Conservation (phyloP, 106 monocot species). For the Acorus calamus region DNA sequence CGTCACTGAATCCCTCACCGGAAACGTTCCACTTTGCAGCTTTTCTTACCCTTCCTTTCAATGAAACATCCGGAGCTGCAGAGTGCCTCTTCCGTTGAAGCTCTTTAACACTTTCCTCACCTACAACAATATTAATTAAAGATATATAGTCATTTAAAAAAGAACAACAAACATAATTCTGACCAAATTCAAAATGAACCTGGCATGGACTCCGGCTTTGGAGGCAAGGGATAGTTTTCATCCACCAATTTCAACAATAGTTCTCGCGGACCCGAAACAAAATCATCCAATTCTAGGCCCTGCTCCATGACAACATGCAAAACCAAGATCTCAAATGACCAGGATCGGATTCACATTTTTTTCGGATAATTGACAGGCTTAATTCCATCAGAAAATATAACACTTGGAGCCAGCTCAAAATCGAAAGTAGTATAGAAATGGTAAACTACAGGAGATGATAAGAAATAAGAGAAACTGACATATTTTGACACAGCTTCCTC, state of each 20-base stretch:
- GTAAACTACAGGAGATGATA: no score
- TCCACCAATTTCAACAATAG: constrained; percentile 87
- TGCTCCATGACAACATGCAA: constrained; percentile 15
- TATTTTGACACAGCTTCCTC: constrained; percentile 98
- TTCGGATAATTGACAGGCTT: no score
- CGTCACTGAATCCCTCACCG: constrained; percentile 44
- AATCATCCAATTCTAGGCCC: constrained; percentile 92
- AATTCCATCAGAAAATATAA: no score
- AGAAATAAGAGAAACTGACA: constrained; percentile 26
- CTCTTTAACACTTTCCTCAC: constrained; percentile 66
- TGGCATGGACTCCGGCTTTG: constrained; percentile 46
- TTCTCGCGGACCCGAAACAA: constrained; percentile 91
- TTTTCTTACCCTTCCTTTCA: constrained; percentile 67
- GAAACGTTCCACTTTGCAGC: constrained; percentile 47
- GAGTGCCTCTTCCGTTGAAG: constrained; percentile 72
- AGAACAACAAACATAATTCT: neutral
- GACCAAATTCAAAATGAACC: constrained; percentile 18
- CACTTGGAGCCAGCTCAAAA: neutral
- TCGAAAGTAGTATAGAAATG: neutral
- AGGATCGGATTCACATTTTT: no score
- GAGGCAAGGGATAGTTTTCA: constrained; percentile 93
- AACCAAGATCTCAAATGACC: neutral
- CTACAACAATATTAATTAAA: constrained; percentile 15
- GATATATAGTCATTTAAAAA: constrained; percentile 2
- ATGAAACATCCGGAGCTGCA: constrained; percentile 54